Base-by-base conservation (phyloP, 1,284 basidiomycete species). In the Mycena sp. region DNA sequence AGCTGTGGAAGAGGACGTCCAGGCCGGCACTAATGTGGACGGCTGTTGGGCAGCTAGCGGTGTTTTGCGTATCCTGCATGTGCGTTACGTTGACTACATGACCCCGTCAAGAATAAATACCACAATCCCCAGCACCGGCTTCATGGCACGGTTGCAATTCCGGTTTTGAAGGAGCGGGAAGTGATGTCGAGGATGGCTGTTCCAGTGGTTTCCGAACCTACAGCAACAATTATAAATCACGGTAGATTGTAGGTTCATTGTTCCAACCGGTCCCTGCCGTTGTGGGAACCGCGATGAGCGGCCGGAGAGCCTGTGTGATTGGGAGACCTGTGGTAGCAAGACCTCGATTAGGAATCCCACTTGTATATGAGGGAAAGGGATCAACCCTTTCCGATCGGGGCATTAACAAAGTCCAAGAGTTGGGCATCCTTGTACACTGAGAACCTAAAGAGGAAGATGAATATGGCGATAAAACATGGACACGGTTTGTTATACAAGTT, bases 351-450 rank as follows among this genome's bases (percentile, higher is more conserved):
- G 28, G 32, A 5, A 6, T 16, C 16, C 41, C 16, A 14, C 16
- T 11, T 26, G 2, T 10, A 44, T 5, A 17, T n/a, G 19, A 11
- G 21, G 10, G 14, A 23, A 44, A 30, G 11, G 11, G 11, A 37
- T 41, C 38, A 32, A 58, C 96, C 97, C 77, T 95, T 96, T 57
- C 96, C 96, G 65, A 99, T 86, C 0, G 96, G 96, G 9, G 97
- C 96, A 75, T 99, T 99, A 78, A 98, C 94, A 74, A 98, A 99
- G 74, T 99, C 97, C 79, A 94, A 91, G 29, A 99, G 81, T 74
- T 98, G 93, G 0, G 93, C 87, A 63, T 98, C 93, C 67, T 92
- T 92, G 82, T 98, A 98, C 35, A 93, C 91, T 0, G 91, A 84
- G 74, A 94, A 93, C 32, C 32, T 35, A 35, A n/a, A n/a, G n/a